Percentiles rank a stretch among this genome's conserved stretches.
phyloP scores from a whole-genome alignment of 768 basidiomycete species.

The Amyloporia xantha region DNA sequence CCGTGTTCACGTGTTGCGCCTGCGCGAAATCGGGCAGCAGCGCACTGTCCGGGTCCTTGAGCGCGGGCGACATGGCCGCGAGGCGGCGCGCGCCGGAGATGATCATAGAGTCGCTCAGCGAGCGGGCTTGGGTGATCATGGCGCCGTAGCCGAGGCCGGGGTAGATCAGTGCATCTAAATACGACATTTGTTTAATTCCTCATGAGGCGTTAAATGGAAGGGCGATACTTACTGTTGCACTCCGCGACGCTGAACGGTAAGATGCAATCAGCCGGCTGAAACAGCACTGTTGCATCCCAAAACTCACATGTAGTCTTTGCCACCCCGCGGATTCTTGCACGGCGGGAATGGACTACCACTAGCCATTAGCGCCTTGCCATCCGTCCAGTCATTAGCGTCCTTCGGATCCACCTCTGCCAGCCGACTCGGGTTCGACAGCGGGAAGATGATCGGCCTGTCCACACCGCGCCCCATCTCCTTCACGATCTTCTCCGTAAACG shows the following conservation, averaged over 20 bases:
- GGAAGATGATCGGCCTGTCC: constrained; percentile 77
- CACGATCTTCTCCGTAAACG: constrained; percentile 71
- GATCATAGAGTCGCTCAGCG: constrained; percentile 82
- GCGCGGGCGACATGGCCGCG: constrained; percentile 69
- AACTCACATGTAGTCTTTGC: constrained; percentile 59
- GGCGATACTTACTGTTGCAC: constrained; percentile 49
- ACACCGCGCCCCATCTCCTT: constrained; percentile 59
- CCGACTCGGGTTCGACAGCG: constrained; percentile 74
- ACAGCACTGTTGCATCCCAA: background rate
- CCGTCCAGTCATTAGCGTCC: constrained; percentile 72
- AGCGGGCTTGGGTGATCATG: constrained; percentile 56
- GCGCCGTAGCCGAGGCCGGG: constrained; percentile 82
- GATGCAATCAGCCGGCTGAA: background rate
- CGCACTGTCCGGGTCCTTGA: constrained; percentile 60
- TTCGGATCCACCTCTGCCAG: constrained; percentile 71
- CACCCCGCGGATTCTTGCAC: constrained; percentile 51
- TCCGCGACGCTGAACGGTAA: constrained; percentile 71
- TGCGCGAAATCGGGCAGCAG: constrained; percentile 75
- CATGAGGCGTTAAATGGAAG: background rate
- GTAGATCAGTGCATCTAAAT: constrained; percentile 66
- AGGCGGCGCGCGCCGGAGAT: constrained; percentile 72
- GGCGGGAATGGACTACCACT: constrained; percentile 82
- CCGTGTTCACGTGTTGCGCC: constrained; percentile 67
- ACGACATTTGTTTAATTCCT: background rate
- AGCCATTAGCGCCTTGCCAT: constrained; percentile 72